Evolutionary conservation across 176 grass and related monocot genomes (phyloP).

Genomic region (Cenchrus fungigraminus): DNA sequence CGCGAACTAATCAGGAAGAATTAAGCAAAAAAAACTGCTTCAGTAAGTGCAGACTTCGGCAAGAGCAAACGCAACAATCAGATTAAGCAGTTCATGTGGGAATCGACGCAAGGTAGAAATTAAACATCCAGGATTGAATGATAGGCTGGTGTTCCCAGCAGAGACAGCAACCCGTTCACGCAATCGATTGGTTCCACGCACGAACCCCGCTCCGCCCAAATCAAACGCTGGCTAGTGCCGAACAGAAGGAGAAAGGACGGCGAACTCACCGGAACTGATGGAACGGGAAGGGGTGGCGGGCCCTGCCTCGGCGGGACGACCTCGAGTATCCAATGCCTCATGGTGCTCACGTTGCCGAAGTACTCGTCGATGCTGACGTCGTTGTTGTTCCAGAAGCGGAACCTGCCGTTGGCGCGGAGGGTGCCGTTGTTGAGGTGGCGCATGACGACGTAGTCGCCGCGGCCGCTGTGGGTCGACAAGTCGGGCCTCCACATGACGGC

Average conservation of each 20-base stretch:
- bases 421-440: not conserved
- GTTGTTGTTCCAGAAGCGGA: not conserved
- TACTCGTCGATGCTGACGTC: not conserved
- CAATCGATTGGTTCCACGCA: not conserved
- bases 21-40: not conserved
- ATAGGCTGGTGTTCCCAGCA: not conserved
- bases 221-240: not conserved
- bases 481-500: not conserved
- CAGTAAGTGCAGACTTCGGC: not conserved
- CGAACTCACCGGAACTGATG: not conserved
- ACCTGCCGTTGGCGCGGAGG: conserved; percentile 18
- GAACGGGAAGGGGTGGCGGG: not conserved
- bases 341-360: not conserved
- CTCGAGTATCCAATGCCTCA: not conserved
- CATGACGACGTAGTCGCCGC: not conserved
- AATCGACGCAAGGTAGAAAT: not conserved
- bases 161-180: not conserved
- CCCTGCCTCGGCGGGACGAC: not conserved
- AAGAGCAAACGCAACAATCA: not conserved
- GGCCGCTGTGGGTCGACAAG: not conserved
- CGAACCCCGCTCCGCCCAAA: not conserved
- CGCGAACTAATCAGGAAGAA: not conserved
- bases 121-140: not conserved
- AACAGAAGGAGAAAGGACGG: not conserved
- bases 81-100: not conserved